A percentile compares a stretch with the other conserved stretches of the same genome.
phyloP scores from a whole-genome alignment of 176 grass and related monocot species.

The Elaeis guineensis region DNA sequence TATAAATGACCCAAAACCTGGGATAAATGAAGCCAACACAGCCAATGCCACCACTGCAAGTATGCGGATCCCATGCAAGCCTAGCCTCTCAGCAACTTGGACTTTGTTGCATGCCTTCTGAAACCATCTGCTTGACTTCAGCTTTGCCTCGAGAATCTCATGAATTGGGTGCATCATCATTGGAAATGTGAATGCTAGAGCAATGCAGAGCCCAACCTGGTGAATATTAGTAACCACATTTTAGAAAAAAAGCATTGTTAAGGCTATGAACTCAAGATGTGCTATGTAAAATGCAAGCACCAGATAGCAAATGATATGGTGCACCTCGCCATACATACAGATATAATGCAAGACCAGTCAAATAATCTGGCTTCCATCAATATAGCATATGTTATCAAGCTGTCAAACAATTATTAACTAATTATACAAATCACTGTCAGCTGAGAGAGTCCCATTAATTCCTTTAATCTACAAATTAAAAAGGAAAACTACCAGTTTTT shows the following conservation, averaged over 20 bases:
- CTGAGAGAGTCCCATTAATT: too few species aligned
- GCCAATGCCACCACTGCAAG: constrained; percentile 28
- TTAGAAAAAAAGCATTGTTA: too few species aligned
- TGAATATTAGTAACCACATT: constrained; percentile 1
- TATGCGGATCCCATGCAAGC: constrained; percentile 48
- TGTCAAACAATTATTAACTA: too few species aligned
- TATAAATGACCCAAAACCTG: constrained; percentile 63
- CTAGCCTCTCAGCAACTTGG: constrained; percentile 20
- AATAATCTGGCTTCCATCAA: too few species aligned
- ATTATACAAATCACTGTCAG: too few species aligned
- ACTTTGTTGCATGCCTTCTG: constrained; percentile 31
- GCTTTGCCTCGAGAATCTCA: constrained; percentile 58
- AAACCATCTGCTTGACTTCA: constrained; percentile 45
- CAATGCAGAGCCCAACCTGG: constrained; percentile 82
- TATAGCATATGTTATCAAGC: too few species aligned
- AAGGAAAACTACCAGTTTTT: too few species aligned
- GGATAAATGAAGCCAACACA: constrained; percentile 62
- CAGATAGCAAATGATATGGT: neutral
- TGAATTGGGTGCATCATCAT: constrained; percentile 94
- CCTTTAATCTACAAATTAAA: too few species aligned
- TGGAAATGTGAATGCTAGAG: constrained; percentile 77
- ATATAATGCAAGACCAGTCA: too few species aligned
- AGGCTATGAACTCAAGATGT: neutral
- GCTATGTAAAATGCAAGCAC: neutral
- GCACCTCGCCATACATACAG: too few species aligned